Evolutionary conservation across 768 basidiomycete species (phyloP), one percentile per base, ranked within the genome.

Genomic region (Rhizopogon rudus): DNA sequence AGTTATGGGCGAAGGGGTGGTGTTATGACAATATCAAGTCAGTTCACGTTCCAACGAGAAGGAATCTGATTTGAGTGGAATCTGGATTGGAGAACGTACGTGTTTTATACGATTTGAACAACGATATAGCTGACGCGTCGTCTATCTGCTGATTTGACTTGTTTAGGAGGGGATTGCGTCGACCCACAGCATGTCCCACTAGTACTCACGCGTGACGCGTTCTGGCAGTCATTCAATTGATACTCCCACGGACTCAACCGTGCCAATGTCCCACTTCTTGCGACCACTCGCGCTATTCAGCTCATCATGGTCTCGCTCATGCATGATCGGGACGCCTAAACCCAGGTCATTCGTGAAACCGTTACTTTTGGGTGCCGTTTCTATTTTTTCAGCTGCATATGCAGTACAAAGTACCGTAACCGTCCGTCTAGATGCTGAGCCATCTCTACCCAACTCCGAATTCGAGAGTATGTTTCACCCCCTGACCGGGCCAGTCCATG

Each of bases 401-500:
- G 66, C 63, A 5, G 56, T 73, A 39, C 63, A 61, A 16, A 29
- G 43, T 31, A 56, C 55, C 9, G 53, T 63, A 31, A 65, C 65
- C 43, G 61, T 83, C 10, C 71, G 79, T 56, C 74, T 81, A 14
- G 82, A 86, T 59, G 67, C 75, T 3, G 74, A 76, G 28, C 54
- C 45, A 16, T 43, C 50, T 37, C 25, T 50, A 6, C 52, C 22
- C 16, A 52, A 35, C 16, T 52, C 48, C 16, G 67, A 63, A 43
- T 59, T 67, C 16, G 49, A 64, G 57, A 70, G 67, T 60, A 52
- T 44, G 66, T 46, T 20, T 31, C 28, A 16, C 8, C 6, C 29
- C 12, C 28, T 6, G 14, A 28, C 31, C 10, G 14, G 14, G 44
- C 12, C 12, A 22, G 37, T 9, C 5, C 48, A 17, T 28, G 53